Conservation (phyloP, 2,329 filamentous ascomycete genomes). For the Penicillium sp. region DNA sequence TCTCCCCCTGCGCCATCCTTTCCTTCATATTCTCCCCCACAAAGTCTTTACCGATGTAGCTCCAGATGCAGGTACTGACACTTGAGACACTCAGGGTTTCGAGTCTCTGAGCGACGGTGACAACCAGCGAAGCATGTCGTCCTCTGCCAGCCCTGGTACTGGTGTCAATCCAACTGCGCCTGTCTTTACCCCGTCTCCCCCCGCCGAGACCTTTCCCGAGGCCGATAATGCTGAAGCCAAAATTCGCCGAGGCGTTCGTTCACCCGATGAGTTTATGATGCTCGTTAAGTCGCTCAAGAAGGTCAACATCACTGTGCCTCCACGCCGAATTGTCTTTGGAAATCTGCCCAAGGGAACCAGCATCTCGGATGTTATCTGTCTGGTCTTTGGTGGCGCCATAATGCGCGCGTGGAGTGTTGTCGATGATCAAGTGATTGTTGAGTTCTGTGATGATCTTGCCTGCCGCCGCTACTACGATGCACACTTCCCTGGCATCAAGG, state of each 20-base stretch:
- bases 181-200: too few species aligned
- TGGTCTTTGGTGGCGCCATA: slow-evolving; percentile 40
- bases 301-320: slow-evolving; percentile 2
- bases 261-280: background rate
- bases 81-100: too few species aligned
- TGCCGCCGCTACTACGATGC: slow-evolving; percentile 37
- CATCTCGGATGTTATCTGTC: slow-evolving; percentile 33
- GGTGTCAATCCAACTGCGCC: too few species aligned
- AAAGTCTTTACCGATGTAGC: too few species aligned
- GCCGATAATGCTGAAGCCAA: background rate
- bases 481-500: slow-evolving; percentile 37
- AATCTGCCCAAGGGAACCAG: slow-evolving; percentile 35
- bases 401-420: slow-evolving; percentile 30
- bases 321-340: slow-evolving; percentile 34
- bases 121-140: too few species aligned
- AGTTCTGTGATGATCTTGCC: slow-evolving; percentile 35
- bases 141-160: too few species aligned
- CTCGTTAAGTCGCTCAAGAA: background rate
- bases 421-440: slow-evolving; percentile 30
- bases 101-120: too few species aligned
- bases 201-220: background rate
- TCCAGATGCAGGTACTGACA: too few species aligned
- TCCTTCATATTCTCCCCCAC: too few species aligned
- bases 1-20: too few species aligned
- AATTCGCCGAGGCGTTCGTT: background rate